These are phyloP conservation scores for Umbilicaria muhlenbergii DNA, from an alignment of 495 filamentous ascomycete genomes.

Conservation along the genomic window DNA sequence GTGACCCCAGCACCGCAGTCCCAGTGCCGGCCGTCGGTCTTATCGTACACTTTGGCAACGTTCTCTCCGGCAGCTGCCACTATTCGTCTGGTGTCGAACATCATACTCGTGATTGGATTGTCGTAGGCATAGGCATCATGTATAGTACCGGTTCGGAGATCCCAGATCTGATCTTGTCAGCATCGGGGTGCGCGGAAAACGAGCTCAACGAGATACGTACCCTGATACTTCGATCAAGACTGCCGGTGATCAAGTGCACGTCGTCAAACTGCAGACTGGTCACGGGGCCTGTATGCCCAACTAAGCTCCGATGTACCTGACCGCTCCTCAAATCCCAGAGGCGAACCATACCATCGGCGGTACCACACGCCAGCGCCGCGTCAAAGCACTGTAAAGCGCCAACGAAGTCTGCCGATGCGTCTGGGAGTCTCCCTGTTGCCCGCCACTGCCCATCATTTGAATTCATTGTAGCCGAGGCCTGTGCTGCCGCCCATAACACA, in stretches of 20 bases:
- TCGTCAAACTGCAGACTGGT: slow-evolving; percentile 96
- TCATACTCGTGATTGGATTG: slow-evolving; percentile 87
- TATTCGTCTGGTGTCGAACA: slow-evolving; percentile 87
- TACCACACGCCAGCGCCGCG: slow-evolving; percentile 92
- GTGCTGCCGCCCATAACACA: slow-evolving; percentile 96
- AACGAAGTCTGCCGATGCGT: slow-evolving; percentile 77
- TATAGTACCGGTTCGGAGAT: slow-evolving; percentile 90
- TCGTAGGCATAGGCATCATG: slow-evolving; percentile 95
- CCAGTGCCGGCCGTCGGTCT: slow-evolving; percentile 90
- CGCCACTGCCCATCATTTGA: slow-evolving; percentile 39
- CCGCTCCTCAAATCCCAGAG: slow-evolving; percentile 95
- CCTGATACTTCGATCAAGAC: slow-evolving; percentile 81
- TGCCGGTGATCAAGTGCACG: slow-evolving; percentile 86
- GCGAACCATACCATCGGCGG: slow-evolving; percentile 93
- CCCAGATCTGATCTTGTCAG: slow-evolving; percentile 66
- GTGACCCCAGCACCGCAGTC: slow-evolving; percentile 78
- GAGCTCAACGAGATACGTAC: slow-evolving; percentile 36
- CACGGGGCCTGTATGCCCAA: slow-evolving; percentile 91
- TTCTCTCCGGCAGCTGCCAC: slow-evolving; percentile 80
- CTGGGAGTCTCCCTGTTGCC: slow-evolving; percentile 36
- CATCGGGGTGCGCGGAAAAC: neutral
- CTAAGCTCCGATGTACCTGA: slow-evolving; percentile 87
- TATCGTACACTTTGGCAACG: slow-evolving; percentile 95
- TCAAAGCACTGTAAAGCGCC: slow-evolving; percentile 94
- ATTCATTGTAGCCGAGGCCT: slow-evolving; percentile 55